Conservation (phyloP, 1,284 basidiomycete species). For the Ganoderma sinense region DNA sequence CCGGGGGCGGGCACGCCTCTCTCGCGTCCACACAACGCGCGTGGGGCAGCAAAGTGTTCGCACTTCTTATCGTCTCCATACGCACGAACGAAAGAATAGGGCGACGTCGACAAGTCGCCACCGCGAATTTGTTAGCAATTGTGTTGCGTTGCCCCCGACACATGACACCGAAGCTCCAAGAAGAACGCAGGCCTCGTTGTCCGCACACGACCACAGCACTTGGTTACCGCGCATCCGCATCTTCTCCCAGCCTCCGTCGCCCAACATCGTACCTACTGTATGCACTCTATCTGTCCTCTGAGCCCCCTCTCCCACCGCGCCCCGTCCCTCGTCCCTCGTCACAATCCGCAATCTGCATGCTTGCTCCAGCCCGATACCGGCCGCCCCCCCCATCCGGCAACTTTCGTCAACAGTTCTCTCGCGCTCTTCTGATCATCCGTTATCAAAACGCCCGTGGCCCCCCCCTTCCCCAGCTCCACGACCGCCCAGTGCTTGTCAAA, state of each 20-base stretch:
- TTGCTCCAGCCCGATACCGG: neutral
- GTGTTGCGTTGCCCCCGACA: constrained; percentile 7
- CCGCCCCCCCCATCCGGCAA: neutral
- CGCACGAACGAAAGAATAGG: neutral
- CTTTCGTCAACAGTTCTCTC: neutral
- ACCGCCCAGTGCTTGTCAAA: neutral
- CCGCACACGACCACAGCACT: constrained; percentile 21
- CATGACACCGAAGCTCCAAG: constrained; percentile 7
- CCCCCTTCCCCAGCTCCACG: neutral
- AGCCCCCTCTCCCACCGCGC: neutral
- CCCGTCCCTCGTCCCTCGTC: neutral
- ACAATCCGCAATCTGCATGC: neutral
- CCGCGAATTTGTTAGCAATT: neutral
- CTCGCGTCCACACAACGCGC: neutral
- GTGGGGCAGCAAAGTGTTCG: neutral
- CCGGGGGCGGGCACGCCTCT: neutral
- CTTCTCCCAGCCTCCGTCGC: neutral
- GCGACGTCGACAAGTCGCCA: neutral
- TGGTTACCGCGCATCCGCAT: constrained; percentile 8
- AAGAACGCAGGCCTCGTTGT: constrained; percentile 18
- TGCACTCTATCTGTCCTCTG: neutral
- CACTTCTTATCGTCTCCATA: neutral
- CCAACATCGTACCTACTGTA: neutral
- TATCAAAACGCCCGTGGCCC: constrained; percentile 1
- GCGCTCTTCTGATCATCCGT: constrained; percentile 4